Conservation (phyloP, 257 asterid genomes). For the Lavandula angustifolia region DNA sequence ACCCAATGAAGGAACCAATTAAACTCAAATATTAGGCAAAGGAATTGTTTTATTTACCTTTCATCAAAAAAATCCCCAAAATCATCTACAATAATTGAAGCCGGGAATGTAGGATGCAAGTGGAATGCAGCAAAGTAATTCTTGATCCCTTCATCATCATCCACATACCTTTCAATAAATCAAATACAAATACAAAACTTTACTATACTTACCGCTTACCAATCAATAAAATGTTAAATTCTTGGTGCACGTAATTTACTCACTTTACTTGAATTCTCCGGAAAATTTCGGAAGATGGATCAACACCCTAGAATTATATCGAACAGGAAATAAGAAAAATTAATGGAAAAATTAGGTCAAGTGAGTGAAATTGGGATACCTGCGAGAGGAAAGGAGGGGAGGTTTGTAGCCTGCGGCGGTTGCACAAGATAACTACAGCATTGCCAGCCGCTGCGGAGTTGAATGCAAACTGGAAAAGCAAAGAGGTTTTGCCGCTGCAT, state of each 20-base stretch:
- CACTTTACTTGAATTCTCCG: conserved; percentile 71
- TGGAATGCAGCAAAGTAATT: conserved; percentile 90
- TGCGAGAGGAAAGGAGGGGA: conserved; percentile 81
- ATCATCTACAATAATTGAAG: conserved; percentile 68
- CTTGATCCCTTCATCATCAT: conserved; percentile 78
- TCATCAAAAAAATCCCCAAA: conserved; percentile 74
- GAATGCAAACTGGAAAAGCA: conserved; percentile 83
- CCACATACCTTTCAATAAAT: conserved; percentile 61
- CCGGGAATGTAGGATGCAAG: conserved; percentile 58
- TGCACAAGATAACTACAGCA: conserved; percentile 70
- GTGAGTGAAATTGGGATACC: conserved; percentile 37
- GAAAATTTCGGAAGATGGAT: conserved; percentile 69
- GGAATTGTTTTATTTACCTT: conserved; percentile 48
- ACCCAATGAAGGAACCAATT: not conserved
- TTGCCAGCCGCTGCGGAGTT: conserved; percentile 49
- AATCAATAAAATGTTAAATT: too few species aligned
- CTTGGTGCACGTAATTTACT: too few species aligned
- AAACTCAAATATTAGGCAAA: conserved; percentile 4
- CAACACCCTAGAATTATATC: conserved; percentile 53
- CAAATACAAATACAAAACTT: not conserved
- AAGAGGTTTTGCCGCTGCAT: conserved; percentile 84
- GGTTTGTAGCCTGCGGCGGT: conserved; percentile 55
- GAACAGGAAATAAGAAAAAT: not conserved
- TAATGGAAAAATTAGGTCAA: too few species aligned
- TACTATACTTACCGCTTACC: too few species aligned